phyloP scores from a whole-genome alignment of 257 asterid genomes.

The Pogostemon cablin region DNA sequence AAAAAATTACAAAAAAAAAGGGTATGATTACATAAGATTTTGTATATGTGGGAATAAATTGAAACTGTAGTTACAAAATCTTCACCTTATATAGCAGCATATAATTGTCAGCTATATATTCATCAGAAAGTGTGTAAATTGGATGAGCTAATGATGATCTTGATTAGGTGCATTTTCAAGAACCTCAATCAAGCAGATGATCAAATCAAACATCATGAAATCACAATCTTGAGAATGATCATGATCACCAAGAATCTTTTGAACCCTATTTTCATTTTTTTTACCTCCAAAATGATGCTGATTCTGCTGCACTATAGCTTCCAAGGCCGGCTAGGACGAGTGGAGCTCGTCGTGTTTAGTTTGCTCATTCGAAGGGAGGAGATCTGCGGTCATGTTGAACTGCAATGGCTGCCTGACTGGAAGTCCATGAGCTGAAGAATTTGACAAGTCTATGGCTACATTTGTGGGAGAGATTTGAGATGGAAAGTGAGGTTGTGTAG shows the following conservation, averaged over 20 bases:
- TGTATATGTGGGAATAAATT: not conserved
- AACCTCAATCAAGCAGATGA: not conserved
- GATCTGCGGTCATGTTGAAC: slow-evolving; percentile 44
- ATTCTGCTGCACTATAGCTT: not conserved
- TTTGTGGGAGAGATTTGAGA: slow-evolving; percentile 32
- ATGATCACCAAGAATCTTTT: not conserved
- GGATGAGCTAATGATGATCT: too few relatives aligned
- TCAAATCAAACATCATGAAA: slow-evolving; percentile 25
- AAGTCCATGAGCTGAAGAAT: slow-evolving; percentile 17
- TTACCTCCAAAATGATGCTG: not conserved
- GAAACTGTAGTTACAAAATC: not conserved
- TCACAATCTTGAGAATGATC: slow-evolving; percentile 11
- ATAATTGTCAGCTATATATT: not conserved
- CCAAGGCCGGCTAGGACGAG: not conserved
- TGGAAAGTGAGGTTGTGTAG: slow-evolving; percentile 51
- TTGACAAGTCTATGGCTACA: slow-evolving; percentile 28
- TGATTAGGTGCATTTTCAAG: not conserved
- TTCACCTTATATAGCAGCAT: not conserved
- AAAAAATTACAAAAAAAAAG: not conserved
- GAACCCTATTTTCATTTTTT: not conserved
- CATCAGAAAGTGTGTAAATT: not conserved
- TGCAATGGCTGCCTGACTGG: slow-evolving; percentile 44
- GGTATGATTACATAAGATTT: not conserved
- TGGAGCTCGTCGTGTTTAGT: slow-evolving; percentile 34
- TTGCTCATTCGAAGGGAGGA: slow-evolving; percentile 38